Base-by-base conservation (phyloP, 164 flowering plant species). In the Tinospora cordifolia region DNA sequence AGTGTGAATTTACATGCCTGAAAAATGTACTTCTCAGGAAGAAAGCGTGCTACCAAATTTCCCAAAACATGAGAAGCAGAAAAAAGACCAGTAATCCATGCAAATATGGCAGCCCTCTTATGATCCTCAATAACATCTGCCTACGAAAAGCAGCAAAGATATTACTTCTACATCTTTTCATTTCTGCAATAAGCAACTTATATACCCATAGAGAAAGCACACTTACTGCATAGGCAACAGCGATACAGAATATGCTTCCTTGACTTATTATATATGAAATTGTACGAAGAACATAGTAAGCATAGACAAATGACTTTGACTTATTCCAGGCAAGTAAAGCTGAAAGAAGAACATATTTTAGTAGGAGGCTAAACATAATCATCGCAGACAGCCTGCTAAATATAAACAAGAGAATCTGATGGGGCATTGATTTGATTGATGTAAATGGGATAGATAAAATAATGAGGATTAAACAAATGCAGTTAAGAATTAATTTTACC, bases 211-310 rank as follows among this genome's bases (percentile, higher is more conserved):
- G n/a, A 26, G 15, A 36, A 67, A 54, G 34, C 54, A 68, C 0
- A 64, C 85, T 85, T 82, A 92, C 98, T 79, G 78, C 89, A 79
- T 92, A 90, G 67, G 94, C 91, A 79, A 89, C 89, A 47, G 98
- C 57, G 58, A 92, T 89, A 84, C 92, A 90, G 89, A 89, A 89
- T 62, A 90, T 88, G 75, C 93, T 92, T 72, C 98, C 98, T 76
- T 92, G 94, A 76, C 98, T 92, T 72, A 88, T 72, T 70, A 92
- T 92, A 65, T 70, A 81, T 34, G 96, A 86, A 65, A 92, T 75
- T 41, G 94, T 90, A 3, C 95, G 93, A 26, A 90, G 79, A 57
- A 78, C 90, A 73, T 92, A 90, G 71, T 92, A 92, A 17, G 86
- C 90, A 76, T 90, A 92, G 12, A 92, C 91, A 82, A 77, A 72